These are phyloP conservation scores for Candida tammaniensis DNA, from an alignment of 805 yeast species.

Conservation along the genomic window DNA sequence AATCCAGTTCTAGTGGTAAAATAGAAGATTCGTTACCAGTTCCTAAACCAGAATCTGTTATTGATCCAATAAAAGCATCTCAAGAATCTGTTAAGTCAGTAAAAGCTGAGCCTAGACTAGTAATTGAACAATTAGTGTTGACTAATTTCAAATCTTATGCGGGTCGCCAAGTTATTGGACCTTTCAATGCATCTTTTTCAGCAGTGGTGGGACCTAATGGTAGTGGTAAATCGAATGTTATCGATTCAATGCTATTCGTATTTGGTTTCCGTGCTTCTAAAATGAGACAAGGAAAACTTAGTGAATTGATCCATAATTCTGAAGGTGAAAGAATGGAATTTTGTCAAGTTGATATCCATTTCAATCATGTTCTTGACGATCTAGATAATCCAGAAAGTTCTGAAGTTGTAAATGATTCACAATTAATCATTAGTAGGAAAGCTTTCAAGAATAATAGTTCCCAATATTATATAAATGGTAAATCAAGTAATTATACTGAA, in stretches of 20 bases:
- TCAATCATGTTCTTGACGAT: constrained; percentile 70
- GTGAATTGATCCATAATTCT: constrained; percentile 90
- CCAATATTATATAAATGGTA: constrained; percentile 70
- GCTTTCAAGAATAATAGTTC: constrained; percentile 78
- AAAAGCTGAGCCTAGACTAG: constrained; percentile 54
- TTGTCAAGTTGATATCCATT: constrained; percentile 91
- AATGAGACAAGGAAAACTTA: constrained; percentile 93
- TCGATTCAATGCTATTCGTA: constrained; percentile 92
- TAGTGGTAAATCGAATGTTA: constrained; percentile 95
- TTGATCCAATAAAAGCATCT: constrained; percentile 2
- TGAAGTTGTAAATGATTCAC: constrained; percentile 45
- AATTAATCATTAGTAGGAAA: constrained; percentile 71
- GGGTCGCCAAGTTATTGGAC: constrained; percentile 89
- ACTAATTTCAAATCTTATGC: constrained; percentile 94
- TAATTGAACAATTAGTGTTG: constrained; percentile 69
- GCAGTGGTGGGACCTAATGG: constrained; percentile 99
- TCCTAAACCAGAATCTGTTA: not conserved
- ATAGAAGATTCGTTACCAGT: not conserved
- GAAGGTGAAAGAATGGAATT: constrained; percentile 57
- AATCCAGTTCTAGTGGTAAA: not conserved
- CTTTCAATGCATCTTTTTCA: constrained; percentile 88
- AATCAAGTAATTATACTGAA: constrained; percentile 67
- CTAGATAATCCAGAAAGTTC: constrained; percentile 8
- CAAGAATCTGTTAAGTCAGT: not conserved
- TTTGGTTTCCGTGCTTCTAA: constrained; percentile 96